A percentile compares a stretch with the other conserved stretches of the same genome.
Conservation (phyloP, 2,329 filamentous ascomycete genomes). For the Alternaria arbusti region DNA sequence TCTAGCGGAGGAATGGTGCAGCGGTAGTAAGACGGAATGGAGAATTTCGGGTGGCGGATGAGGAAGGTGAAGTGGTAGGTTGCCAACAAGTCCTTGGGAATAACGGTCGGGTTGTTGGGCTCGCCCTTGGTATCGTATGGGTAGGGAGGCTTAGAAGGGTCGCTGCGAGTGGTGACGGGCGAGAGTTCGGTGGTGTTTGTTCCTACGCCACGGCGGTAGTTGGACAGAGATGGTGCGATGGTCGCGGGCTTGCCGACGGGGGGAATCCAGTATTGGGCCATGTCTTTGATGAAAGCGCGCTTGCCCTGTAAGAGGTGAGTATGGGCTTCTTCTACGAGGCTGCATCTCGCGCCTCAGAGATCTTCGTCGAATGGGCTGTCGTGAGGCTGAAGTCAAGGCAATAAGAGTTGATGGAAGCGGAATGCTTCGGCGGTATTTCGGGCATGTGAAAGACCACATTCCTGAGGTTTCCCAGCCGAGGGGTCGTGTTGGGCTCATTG, state of each 20-base stretch:
- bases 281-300: conserved; percentile 97
- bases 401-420: neutral
- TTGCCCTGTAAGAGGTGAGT: conserved; percentile 68
- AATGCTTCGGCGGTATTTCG: neutral
- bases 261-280: conserved; percentile 88
- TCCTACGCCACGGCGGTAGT: conserved; percentile 66
- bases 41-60: conserved; percentile 91
- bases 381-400: neutral
- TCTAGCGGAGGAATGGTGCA: conserved; percentile 90
- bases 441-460: neutral
- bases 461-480: neutral
- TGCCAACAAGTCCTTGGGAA: conserved; percentile 75
- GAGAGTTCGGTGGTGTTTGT: conserved; percentile 51
- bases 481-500: neutral
- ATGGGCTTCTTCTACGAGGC: neutral
- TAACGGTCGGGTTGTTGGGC: conserved; percentile 80
- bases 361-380: neutral
- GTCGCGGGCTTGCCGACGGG: conserved; percentile 70
- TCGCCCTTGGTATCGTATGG: conserved; percentile 67
- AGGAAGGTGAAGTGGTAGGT: conserved; percentile 95
- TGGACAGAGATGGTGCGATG: conserved; percentile 77
- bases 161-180: conserved; percentile 39
- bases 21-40: conserved; percentile 92
- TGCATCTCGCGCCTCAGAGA: neutral
- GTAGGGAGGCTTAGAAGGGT: conserved; percentile 54